Conservation (phyloP, 331 rosid genomes). For the Acacia concinna region DNA sequence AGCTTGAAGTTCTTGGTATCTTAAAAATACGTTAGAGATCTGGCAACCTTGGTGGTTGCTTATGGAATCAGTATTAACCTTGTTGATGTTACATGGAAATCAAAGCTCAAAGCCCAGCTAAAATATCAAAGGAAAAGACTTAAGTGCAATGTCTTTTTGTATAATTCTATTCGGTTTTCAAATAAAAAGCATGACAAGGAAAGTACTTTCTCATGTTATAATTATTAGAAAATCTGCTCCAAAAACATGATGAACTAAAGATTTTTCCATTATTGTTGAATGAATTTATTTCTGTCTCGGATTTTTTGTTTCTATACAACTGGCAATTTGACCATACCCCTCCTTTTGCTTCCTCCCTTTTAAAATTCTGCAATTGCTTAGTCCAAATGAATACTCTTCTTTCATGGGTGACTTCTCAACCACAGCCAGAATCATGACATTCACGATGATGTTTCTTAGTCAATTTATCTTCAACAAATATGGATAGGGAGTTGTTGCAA, state of each 20-base stretch:
- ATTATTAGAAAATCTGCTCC: neutral
- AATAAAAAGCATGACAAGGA: neutral
- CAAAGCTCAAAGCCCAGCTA: slow-evolving; percentile 99
- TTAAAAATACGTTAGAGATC: slow-evolving; percentile 89
- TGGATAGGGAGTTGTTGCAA: slow-evolving; percentile 99
- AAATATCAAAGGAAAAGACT: neutral
- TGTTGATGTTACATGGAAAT: slow-evolving; percentile 99
- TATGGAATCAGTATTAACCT: slow-evolving; percentile 97
- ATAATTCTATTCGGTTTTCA: neutral
- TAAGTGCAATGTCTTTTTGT: neutral
- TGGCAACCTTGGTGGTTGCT: slow-evolving; percentile 98
- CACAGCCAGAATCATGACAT: slow-evolving; percentile 85
- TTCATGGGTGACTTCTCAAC: slow-evolving; percentile 99
- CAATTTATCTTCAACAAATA: slow-evolving; percentile 79
- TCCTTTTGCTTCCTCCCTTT: slow-evolving; percentile 13
- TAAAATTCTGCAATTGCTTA: slow-evolving; percentile 71
- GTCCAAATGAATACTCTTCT: slow-evolving; percentile 97
- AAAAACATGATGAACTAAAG: neutral
- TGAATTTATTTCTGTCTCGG: neutral
- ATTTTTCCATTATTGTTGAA: neutral
- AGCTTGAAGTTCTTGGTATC: slow-evolving; percentile 98
- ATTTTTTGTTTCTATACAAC: neutral
- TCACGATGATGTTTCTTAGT: slow-evolving; percentile 89
- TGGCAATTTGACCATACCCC: neutral
- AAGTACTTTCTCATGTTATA: neutral